phyloP scores from a whole-genome alignment of 2,329 filamentous ascomycete genomes.

The Fusarium duplospermum region DNA sequence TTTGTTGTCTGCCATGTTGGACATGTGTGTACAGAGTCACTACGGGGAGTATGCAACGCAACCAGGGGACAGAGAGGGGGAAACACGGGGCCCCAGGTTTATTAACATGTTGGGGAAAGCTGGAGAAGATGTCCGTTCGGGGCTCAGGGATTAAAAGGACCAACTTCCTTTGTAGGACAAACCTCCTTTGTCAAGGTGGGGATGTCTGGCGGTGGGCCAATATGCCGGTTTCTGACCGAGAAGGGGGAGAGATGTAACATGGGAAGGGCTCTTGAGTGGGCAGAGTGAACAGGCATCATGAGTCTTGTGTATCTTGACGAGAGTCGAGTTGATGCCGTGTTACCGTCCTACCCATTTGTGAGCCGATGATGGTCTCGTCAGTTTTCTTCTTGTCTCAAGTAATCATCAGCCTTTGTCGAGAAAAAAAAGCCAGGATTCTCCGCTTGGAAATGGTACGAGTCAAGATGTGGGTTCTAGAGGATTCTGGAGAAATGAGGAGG shows the following conservation, averaged over 20 bases:
- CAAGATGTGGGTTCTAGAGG: neutral
- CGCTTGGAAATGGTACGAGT: neutral
- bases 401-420: neutral
- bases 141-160: neutral
- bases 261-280: neutral
- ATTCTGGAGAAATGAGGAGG: neutral
- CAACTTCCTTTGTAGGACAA: constrained; percentile 1
- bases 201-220: neutral
- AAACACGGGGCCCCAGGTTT: constrained; percentile 9
- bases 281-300: neutral
- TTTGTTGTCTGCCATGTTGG: neutral
- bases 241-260: constrained; percentile 9
- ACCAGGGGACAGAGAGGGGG: neutral
- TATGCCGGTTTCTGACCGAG: neutral
- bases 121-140: constrained; percentile 3
- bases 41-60: neutral
- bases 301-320: neutral
- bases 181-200: neutral
- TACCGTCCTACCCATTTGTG: neutral
- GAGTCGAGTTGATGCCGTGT: neutral
- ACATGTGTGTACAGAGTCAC: neutral
- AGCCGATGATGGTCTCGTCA: neutral
- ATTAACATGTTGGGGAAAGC: neutral
- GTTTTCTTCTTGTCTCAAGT: neutral
- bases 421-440: neutral